Conservation (phyloP, 139 green algal genomes). For the Mesotaenium endlicherianum region DNA sequence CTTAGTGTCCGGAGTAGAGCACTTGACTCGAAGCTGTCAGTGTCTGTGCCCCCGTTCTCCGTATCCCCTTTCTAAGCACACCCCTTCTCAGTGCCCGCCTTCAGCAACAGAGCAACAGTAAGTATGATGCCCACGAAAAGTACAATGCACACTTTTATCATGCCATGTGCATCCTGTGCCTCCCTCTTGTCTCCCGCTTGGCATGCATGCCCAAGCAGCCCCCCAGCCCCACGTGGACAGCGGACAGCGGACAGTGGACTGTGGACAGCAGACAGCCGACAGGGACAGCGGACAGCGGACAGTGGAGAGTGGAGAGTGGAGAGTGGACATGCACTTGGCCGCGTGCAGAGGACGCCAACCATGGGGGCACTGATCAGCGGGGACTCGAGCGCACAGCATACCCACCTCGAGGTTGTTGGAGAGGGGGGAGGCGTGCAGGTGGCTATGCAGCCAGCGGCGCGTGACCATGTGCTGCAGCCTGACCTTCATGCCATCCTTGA, state of each 20-base stretch:
- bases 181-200: too few relatives aligned
- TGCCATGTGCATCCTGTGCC: too few relatives aligned
- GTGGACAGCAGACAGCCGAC: not conserved
- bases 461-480: constrained; percentile 78
- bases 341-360: not conserved
- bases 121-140: not conserved
- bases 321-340: not conserved
- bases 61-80: too few relatives aligned
- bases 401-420: constrained; percentile 76
- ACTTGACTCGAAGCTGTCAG: too few relatives aligned
- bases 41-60: too few relatives aligned
- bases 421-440: constrained; percentile 81
- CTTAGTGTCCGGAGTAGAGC: too few relatives aligned
- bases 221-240: not conserved
- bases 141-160: too few relatives aligned
- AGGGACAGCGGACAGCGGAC: not conserved
- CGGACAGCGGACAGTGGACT: not conserved
- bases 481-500: constrained; percentile 65
- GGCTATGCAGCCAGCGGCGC: constrained; percentile 88
- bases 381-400: not conserved
- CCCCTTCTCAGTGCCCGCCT: too few relatives aligned
- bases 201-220: too few relatives aligned
- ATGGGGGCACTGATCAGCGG: not conserved
- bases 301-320: not conserved
- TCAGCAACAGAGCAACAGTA: not conserved